Evolutionary conservation across 2,329 filamentous ascomycete genomes (phyloP).

Genomic region (Penicillium sp.): DNA sequence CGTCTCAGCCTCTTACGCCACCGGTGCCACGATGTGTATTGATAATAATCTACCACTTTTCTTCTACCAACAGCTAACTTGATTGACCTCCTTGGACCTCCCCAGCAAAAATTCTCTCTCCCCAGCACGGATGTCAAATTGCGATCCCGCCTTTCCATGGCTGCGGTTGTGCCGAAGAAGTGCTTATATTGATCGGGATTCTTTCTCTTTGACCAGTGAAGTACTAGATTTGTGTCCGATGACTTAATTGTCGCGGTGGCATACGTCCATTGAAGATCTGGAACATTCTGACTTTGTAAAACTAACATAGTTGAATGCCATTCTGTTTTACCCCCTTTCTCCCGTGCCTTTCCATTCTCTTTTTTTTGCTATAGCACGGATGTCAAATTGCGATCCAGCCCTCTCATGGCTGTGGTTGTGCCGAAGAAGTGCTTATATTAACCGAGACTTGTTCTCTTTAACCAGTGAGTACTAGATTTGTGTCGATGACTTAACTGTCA

Average conservation of each 20-base stretch:
- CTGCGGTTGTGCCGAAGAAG: slow-evolving; percentile 99
- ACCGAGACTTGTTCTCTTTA: slow-evolving; percentile 34
- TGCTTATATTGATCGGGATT: slow-evolving; percentile 72
- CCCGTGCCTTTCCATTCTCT: neutral
- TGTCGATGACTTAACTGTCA: slow-evolving; percentile 40
- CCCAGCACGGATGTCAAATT: slow-evolving; percentile 99
- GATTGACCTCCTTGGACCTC: slow-evolving; percentile 1
- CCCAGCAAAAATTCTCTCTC: neutral
- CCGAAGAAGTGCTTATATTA: slow-evolving; percentile 97
- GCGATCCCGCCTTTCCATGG: slow-evolving; percentile 81
- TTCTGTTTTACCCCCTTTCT: neutral
- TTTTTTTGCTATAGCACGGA: slow-evolving; percentile 74
- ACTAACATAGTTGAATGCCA: slow-evolving; percentile 14
- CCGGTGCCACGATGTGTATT: slow-evolving; percentile 39
- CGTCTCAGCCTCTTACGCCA: slow-evolving; percentile 21
- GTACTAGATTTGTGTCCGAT: slow-evolving; percentile 53
- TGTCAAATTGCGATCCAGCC: slow-evolving; percentile 99
- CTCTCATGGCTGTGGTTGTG: slow-evolving; percentile 86
- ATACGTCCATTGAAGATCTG: slow-evolving; percentile 54
- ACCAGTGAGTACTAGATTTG: slow-evolving; percentile 54
- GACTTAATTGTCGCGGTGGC: slow-evolving; percentile 41
- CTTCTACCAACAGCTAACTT: slow-evolving; percentile 12
- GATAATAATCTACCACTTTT: slow-evolving; percentile 39
- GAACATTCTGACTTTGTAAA: slow-evolving; percentile 38
- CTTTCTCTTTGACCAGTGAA: slow-evolving; percentile 43